Conservation (phyloP, 1,139 yeast species). For the Geotrichum candidum region DNA sequence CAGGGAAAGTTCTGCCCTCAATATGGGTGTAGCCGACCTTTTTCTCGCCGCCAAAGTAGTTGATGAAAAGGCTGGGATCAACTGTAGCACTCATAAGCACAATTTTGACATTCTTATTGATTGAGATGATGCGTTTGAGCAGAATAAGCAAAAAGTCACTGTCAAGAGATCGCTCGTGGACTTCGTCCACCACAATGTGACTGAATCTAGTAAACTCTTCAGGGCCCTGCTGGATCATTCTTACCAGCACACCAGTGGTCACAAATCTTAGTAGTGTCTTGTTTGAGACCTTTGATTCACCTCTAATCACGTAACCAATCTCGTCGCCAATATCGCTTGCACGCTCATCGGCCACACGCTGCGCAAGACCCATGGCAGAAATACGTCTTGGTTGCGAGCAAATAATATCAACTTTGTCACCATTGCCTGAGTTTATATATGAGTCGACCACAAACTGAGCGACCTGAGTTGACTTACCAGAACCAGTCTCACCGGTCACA, state of each 20-base stretch:
- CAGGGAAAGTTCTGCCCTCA: slow-evolving; percentile 91
- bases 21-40: slow-evolving; percentile 50
- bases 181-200: slow-evolving; percentile 85
- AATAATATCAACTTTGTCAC: slow-evolving; percentile 52
- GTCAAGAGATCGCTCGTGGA: slow-evolving; percentile 90
- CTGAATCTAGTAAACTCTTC: slow-evolving; percentile 47
- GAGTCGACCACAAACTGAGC: slow-evolving; percentile 83
- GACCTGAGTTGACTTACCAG: slow-evolving; percentile 89
- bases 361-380: slow-evolving; percentile 91
- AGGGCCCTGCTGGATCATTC: slow-evolving; percentile 61
- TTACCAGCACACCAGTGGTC: slow-evolving; percentile 84
- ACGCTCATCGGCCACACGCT: slow-evolving; percentile 84
- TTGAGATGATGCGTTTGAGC: slow-evolving; percentile 50
- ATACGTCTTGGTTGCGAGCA: slow-evolving; percentile 97
- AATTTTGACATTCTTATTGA: slow-evolving; percentile 48
- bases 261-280: slow-evolving; percentile 74
- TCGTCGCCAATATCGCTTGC: slow-evolving; percentile 62
- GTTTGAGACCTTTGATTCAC: slow-evolving; percentile 63
- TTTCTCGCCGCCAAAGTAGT: slow-evolving; percentile 46
- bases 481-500: slow-evolving; percentile 95
- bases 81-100: slow-evolving; percentile 95
- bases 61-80: slow-evolving; percentile 59
- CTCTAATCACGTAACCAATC: slow-evolving; percentile 85
- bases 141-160: slow-evolving; percentile 79
- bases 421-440: slow-evolving; percentile 34